A percentile compares a stretch with the other conserved stretches of the same genome.
Evolutionary conservation across 1,284 basidiomycete genomes (phyloP).

Genomic region (Lentinula novae-zelandiae): DNA sequence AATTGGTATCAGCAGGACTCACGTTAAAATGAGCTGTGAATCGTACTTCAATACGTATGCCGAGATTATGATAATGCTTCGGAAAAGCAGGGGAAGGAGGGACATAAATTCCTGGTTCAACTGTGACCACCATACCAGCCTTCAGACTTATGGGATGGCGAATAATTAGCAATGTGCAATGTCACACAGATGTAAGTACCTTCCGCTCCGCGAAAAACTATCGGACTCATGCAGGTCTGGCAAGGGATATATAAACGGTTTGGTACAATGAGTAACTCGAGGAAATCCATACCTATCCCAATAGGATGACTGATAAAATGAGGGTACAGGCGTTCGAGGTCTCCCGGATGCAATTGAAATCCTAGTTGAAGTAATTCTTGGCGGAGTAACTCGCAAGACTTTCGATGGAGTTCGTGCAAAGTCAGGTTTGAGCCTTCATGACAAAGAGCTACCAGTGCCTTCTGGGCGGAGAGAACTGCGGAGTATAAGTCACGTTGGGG

Average conservation of each 20-base stretch:
- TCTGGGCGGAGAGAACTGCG: constrained; percentile 77
- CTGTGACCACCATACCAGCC: constrained; percentile 85
- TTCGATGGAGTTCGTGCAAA: constrained; percentile 78
- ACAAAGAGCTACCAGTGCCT: constrained; percentile 63
- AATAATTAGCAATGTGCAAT: background rate
- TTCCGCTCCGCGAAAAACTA: constrained; percentile 11
- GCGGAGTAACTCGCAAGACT: constrained; percentile 68
- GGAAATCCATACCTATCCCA: constrained; percentile 61
- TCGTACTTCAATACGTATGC: constrained; percentile 82
- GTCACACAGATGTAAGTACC: constrained; percentile 24
- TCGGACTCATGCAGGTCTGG: constrained; percentile 14
- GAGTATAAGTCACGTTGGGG: constrained; percentile 89
- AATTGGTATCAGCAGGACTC: constrained; percentile 10
- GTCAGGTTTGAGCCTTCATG: constrained; percentile 51
- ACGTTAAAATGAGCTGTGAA: background rate
- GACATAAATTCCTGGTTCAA: constrained; percentile 85
- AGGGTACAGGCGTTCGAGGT: constrained; percentile 81
- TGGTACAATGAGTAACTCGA: background rate
- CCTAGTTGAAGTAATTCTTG: constrained; percentile 82
- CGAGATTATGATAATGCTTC: constrained; percentile 82
- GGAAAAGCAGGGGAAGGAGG: constrained; percentile 77
- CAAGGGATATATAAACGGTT: constrained; percentile 35
- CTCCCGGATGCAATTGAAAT: constrained; percentile 62
- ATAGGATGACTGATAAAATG: constrained; percentile 87
- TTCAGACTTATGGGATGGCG: constrained; percentile 41